phyloP scores from a whole-genome alignment of 2,329 filamentous ascomycete genomes.

The Alternaria panax region DNA sequence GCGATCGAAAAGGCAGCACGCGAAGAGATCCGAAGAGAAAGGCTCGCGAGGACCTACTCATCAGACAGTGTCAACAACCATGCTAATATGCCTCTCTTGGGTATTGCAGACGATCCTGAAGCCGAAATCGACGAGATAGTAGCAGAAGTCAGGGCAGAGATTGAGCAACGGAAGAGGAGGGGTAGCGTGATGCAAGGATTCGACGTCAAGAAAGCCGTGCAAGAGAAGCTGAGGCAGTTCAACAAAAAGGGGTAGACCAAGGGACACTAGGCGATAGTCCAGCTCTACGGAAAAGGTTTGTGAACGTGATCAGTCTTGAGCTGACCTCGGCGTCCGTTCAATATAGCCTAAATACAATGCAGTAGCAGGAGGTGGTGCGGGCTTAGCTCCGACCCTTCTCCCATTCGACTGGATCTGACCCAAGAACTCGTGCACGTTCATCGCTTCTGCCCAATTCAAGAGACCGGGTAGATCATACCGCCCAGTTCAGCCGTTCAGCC shows the following conservation, averaged over 20 bases:
- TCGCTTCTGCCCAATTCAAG: constrained; percentile 3
- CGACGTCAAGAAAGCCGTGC: constrained; percentile 47
- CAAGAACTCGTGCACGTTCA: constrained; percentile 3
- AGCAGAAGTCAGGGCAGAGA: constrained; percentile 74
- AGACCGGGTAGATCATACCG: not conserved
- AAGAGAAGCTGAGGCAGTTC: constrained; percentile 47
- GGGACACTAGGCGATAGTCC: not conserved
- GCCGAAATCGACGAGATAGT: constrained; percentile 80
- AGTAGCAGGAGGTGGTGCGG: not conserved
- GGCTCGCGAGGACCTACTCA: constrained; percentile 60
- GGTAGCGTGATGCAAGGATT: constrained; percentile 49
- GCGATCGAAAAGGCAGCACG: constrained; percentile 41
- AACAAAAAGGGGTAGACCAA: constrained; percentile 27
- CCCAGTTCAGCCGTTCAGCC: not conserved
- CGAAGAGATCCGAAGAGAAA: constrained; percentile 46
- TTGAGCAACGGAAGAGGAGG: constrained; percentile 65
- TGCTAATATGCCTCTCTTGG: constrained; percentile 70
- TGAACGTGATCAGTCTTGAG: not conserved
- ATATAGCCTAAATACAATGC: constrained; percentile 3
- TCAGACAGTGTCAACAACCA: constrained; percentile 58
- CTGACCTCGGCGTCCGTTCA: not conserved
- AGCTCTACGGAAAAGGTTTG: not conserved
- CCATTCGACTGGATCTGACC: not conserved
- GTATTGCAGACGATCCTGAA: constrained; percentile 78
- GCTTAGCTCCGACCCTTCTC: not conserved